Percentiles rank a stretch among this genome's conserved stretches.
phyloP scores from a whole-genome alignment of 2,329 filamentous ascomycete species.

The Aspergillus tamarii region DNA sequence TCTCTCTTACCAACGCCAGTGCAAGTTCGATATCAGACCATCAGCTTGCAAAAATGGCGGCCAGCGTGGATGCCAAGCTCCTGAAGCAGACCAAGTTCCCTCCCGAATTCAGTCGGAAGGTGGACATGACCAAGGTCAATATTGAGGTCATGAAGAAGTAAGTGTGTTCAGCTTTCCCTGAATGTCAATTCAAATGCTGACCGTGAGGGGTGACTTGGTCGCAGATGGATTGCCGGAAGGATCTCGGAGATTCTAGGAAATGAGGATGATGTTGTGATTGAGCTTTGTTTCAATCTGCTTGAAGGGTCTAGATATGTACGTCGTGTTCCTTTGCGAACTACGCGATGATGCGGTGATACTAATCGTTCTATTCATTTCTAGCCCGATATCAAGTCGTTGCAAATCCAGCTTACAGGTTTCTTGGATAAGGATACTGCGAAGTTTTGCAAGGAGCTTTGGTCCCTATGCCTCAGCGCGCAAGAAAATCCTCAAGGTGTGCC shows the following conservation, averaged over 20 bases:
- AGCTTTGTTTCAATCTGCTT: conserved; percentile 71
- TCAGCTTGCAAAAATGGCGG: conserved; percentile 66
- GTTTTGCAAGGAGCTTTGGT: conserved; percentile 96
- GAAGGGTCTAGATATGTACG: conserved; percentile 78
- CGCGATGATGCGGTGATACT: conserved; percentile 16
- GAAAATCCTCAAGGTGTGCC: conserved; percentile 86
- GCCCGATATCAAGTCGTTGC: conserved; percentile 94
- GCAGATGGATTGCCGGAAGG: conserved; percentile 88
- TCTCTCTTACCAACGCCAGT: not conserved
- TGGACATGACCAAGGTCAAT: conserved; percentile 97
- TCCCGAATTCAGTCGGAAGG: conserved; percentile 88
- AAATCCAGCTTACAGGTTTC: conserved; percentile 93
- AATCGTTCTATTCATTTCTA: conserved; percentile 44
- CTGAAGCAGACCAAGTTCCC: conserved; percentile 92
- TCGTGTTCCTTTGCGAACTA: conserved; percentile 21
- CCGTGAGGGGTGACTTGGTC: not conserved
- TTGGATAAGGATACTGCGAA: conserved; percentile 85
- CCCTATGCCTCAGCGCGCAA: conserved; percentile 86
- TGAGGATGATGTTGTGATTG: conserved; percentile 95
- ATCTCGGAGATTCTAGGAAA: conserved; percentile 86
- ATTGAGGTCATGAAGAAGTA: conserved; percentile 97
- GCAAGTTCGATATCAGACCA: not conserved
- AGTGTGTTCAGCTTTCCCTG: conserved; percentile 37
- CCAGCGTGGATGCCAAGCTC: conserved; percentile 84
- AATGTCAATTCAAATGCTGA: conserved; percentile 20